Conservation (phyloP, 345 rosid genomes). For the Zanthoxylum bungeanum region DNA sequence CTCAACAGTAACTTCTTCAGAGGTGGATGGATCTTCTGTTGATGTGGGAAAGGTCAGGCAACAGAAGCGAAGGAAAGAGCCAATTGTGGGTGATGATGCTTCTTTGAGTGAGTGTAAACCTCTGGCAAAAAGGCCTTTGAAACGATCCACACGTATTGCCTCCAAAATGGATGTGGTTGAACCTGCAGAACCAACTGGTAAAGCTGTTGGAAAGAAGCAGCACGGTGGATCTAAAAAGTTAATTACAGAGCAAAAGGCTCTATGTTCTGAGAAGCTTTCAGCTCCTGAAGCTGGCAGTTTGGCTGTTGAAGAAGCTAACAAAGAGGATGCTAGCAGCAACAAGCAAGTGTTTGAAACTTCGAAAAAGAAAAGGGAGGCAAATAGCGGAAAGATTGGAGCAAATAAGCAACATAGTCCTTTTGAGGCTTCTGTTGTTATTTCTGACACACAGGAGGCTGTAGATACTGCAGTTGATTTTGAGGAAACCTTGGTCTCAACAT, state of each 20-base stretch:
- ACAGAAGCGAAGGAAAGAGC: constrained; percentile 7
- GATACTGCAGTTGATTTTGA: constrained; percentile 2
- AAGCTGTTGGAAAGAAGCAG: constrained; percentile 16
- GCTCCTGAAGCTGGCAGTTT: constrained; percentile 5
- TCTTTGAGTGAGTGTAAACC: constrained; percentile 8
- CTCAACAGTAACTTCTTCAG: background rate
- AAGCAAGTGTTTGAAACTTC: constrained; percentile 10
- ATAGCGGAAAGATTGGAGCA: background rate
- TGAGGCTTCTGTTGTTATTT: constrained; percentile 2
- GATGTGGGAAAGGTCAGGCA: constrained; percentile 2
- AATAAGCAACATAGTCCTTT: constrained; percentile 2
- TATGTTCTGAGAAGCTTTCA: background rate
- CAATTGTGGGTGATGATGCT: constrained; percentile 9
- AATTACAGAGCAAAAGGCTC: constrained; percentile 1
- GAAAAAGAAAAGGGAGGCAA: constrained; percentile 8
- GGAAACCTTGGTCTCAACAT: constrained; percentile 8
- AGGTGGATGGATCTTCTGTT: constrained; percentile 7
- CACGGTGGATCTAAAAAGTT: background rate
- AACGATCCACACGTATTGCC: constrained; percentile 13
- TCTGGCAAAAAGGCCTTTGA: constrained; percentile 13
- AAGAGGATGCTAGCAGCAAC: background rate
- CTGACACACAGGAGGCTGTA: background rate
- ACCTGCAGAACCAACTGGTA: background rate
- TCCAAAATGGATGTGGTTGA: constrained; percentile 5
- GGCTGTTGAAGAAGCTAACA: constrained; percentile 13